These are phyloP conservation scores for Puccinia coronata DNA, from an alignment of 1,284 basidiomycete species.

Conservation along the genomic window DNA sequence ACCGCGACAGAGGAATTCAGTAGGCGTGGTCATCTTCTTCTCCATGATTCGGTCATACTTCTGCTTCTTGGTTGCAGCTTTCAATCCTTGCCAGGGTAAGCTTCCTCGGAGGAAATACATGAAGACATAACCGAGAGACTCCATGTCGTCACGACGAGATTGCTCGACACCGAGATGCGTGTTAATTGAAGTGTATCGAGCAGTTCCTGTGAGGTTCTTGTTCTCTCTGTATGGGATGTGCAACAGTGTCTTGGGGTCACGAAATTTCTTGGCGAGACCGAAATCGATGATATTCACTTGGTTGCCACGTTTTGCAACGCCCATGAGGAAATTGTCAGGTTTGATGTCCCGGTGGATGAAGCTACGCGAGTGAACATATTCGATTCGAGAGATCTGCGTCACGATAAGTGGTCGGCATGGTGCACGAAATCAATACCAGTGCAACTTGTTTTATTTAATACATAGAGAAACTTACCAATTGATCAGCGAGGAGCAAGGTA, in stretches of 20 bases:
- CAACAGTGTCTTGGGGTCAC: slow-evolving; percentile 98
- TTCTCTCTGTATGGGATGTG: slow-evolving; percentile 99
- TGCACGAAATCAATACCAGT: too few relatives aligned
- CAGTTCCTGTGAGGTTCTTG: slow-evolving; percentile 98
- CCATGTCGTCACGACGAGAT: slow-evolving; percentile 90
- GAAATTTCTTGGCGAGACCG: slow-evolving; percentile 98
- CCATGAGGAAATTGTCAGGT: slow-evolving; percentile 99
- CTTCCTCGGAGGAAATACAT: slow-evolving; percentile 35
- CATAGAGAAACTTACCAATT: slow-evolving; percentile 68
- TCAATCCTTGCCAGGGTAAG: slow-evolving; percentile 36
- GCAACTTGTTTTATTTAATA: neutral
- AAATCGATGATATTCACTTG: slow-evolving; percentile 99
- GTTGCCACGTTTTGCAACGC: slow-evolving; percentile 97
- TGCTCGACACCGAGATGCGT: slow-evolving; percentile 97
- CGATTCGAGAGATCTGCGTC: slow-evolving; percentile 57
- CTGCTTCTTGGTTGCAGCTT: slow-evolving; percentile 17
- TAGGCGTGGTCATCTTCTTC: slow-evolving; percentile 4
- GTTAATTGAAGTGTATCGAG: slow-evolving; percentile 99
- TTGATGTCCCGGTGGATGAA: slow-evolving; percentile 99
- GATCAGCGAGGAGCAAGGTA: slow-evolving; percentile 92
- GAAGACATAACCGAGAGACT: slow-evolving; percentile 86
- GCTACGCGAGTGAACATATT: slow-evolving; percentile 99
- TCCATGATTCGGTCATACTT: slow-evolving; percentile 29
- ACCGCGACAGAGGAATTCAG: slow-evolving; percentile 22
- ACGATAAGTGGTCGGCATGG: too few relatives aligned